Conservation (phyloP, 2,329 filamentous ascomycete species). For the Neonectria magnoliae region DNA sequence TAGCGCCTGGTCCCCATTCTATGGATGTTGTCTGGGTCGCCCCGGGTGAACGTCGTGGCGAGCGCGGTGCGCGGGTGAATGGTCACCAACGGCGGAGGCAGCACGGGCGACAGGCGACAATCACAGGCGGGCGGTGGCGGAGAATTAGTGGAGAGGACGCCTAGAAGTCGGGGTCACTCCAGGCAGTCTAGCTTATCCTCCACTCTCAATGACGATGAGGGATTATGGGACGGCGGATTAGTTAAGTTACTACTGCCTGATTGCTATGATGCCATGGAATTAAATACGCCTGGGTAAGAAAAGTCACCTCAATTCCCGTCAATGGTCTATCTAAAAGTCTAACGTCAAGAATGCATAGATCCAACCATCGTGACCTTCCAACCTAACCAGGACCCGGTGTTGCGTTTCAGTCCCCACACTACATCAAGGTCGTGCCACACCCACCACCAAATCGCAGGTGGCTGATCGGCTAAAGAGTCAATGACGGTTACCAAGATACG, state of each 20-base stretch:
- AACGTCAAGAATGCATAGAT: neutral
- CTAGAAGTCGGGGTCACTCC: neutral
- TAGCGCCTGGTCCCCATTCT: too few species aligned
- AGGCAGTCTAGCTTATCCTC: neutral
- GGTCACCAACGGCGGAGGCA: too few species aligned
- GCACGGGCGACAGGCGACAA: neutral
- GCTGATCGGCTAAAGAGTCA: neutral
- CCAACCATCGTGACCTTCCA: neutral
- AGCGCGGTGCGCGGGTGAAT: neutral
- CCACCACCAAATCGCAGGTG: neutral
- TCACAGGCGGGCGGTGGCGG: neutral
- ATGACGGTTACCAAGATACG: neutral
- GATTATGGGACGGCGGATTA: neutral
- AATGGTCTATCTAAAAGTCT: neutral
- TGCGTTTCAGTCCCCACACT: neutral
- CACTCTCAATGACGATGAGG: neutral
- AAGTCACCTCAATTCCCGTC: neutral
- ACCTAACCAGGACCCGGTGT: neutral
- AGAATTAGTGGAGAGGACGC: neutral
- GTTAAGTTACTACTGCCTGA: too few species aligned
- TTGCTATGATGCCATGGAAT: neutral
- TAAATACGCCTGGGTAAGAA: neutral
- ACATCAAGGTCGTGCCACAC: slow-evolving; percentile 5
- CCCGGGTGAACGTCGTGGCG: slow-evolving; percentile 16
- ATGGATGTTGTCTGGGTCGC: neutral